Conservation (phyloP, 768 basidiomycete species). For the Termitomyces sp. region DNA sequence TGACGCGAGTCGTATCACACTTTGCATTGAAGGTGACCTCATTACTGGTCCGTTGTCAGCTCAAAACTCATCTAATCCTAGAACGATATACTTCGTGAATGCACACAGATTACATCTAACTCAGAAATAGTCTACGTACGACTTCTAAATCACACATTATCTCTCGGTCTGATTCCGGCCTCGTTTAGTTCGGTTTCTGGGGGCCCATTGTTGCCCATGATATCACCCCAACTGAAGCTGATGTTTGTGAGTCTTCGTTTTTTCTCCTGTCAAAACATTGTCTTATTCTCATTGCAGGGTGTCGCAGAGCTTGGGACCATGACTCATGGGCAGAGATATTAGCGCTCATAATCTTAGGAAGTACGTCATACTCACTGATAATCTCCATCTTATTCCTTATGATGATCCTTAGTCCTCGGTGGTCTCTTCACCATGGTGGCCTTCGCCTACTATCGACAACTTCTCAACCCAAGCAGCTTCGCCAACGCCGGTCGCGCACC, state of each 20-base stretch:
- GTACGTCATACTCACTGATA: constrained; percentile 33
- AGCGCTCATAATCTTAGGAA: constrained; percentile 47
- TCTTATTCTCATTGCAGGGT: constrained; percentile 40
- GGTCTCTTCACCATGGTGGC: constrained; percentile 59
- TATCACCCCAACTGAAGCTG: constrained; percentile 34
- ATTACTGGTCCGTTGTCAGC: background rate
- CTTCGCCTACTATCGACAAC: constrained; percentile 71
- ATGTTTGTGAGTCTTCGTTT: constrained; percentile 31
- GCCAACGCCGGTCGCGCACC: constrained; percentile 47
- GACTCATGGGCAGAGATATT: constrained; percentile 68
- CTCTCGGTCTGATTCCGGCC: background rate
- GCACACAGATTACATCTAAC: constrained; percentile 34
- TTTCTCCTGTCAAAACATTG: background rate
- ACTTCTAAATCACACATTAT: background rate
- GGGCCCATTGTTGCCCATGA: constrained; percentile 31
- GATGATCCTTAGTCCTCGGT: constrained; percentile 37
- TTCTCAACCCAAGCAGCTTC: constrained; percentile 58
- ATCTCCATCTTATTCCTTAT: background rate
- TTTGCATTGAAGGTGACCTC: constrained; percentile 57
- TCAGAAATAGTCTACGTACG: constrained; percentile 30
- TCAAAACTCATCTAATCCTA: constrained; percentile 16
- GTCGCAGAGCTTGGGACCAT: constrained; percentile 50
- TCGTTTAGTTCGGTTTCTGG: constrained; percentile 46
- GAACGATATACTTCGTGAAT: constrained; percentile 55
- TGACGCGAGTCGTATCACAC: constrained; percentile 57